Base-by-base conservation (phyloP, 2,329 filamentous ascomycete genomes). In the Cytospora chrysosperma region DNA sequence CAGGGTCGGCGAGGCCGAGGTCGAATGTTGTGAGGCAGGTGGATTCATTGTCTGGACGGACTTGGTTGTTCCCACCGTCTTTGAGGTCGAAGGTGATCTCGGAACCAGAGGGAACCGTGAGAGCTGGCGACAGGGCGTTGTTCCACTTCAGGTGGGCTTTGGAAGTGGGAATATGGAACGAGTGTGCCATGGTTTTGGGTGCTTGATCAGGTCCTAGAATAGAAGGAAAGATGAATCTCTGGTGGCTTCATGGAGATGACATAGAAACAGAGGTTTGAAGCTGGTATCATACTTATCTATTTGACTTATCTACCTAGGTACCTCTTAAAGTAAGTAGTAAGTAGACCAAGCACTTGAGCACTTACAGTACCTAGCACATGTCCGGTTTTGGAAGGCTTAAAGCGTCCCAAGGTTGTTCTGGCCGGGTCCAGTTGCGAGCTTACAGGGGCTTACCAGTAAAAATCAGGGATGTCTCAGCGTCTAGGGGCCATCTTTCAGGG, bases 41-140 rank as follows among this genome's bases (percentile, higher is more conserved):
- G 19, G 73, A 69, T 24, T 75, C 75, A 51, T 79, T 81, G 24
- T 73, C 71, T 8, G 75, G 73, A 6, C 75, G 76, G 65, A 84
- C 76, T 69, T 82, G 80, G 64, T 81, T 81, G 69, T 81, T 79
- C 65, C 78, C 79, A 52, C 80, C 81, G 67, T 83, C 81, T 24
- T 77, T 75, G 28, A 82, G 74, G 68, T 81, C 79, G 65, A 84
- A 82, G 27, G 77, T 76, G 58, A 84, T 71, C 17, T 75, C 76
- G 24, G 77, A 70, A 13, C 81, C 81, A 0, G 81, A 82, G 13
- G 78, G 72, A 62, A 84, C 75, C 1, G 77, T 81, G 52, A 82
- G 70, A 27, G 76, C 76, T 2, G 81, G 81, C 1, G 74, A 62
- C 47, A 81, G 73, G 50, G 76, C 71, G 61, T 77, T 77, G 61